Evolutionary conservation across 768 basidiomycete species (phyloP), one percentile per base, ranked within the genome.

Genomic region (Fibroporia radiculosa): DNA sequence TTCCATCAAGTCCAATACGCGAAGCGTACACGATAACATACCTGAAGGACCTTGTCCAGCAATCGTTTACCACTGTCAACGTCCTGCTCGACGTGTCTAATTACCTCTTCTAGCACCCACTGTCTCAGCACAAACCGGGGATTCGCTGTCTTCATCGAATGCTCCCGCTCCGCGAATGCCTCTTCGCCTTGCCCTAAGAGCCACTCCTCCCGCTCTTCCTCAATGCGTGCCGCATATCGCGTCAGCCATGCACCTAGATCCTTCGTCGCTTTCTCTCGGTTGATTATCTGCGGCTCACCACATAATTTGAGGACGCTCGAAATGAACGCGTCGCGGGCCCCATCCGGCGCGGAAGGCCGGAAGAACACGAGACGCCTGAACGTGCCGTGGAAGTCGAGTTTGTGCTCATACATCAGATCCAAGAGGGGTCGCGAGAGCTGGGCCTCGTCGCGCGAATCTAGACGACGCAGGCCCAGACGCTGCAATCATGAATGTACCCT

Each of bases 31-130:
- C 33, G 35, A 24, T 35, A 8, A 71, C 81, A 55, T 50, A 88
- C 88, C 67, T 86, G 74, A 63, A 96, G 66, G 14, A 96, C 84
- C 63, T 90, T 89, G 11, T 79, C 80, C 40, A 97, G 66, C 2
- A 85, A 66, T 47, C 73, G 68, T 66, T 79, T 82, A 38, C 84
- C 85, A 47, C 66, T 74, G 18, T 69, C 66, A 8, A 68, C 59
- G 55, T 92, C 85, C 48, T 65, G 63, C 58, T 92, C 86, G 1
- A 91, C 75, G 51, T 75, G 75, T 49, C 66, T 63, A 58, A 98
- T 98, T 19, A 89, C 83, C 57, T 98, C 93, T 61, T 98, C 93
- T 26, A 99, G 70, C 7, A 98, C 67, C 96, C 96, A 98, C 64
- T 98, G 96, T 48, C 96, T 71, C 48, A 98, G 64, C 26, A 95